Evolutionary conservation across 2,329 filamentous ascomycete genomes (phyloP), one percentile per base, ranked within the genome.

Genomic region (Exophiala phaeomuriformis): DNA sequence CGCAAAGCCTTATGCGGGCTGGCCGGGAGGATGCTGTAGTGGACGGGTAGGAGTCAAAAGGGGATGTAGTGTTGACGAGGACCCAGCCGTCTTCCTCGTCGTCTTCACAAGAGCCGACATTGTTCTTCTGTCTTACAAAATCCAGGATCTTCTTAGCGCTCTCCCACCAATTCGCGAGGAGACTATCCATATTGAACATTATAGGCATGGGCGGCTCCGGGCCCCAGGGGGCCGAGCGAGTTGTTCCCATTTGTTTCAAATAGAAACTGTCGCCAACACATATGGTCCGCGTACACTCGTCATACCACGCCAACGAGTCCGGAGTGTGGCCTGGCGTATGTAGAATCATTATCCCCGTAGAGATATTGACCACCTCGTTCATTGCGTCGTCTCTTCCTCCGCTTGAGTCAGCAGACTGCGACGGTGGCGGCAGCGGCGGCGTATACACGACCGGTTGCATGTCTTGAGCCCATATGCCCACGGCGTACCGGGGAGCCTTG

Each of bases 221-320:
- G 5, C 47, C 51, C 59, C 59, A 61, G 2, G 50, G 56, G 31
- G 55, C 55, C 4, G 29, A 33, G 31, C 46, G 47, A 9, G 60
- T 59, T 35, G 44, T 45, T 19, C 37, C 12, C 3, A 52, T 55
- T 31, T 61, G 54, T n/a, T 55, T 52, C 28, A 58, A 49, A 36
- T 63, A 61, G 53, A 63, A 60, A 37, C 55, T 63, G 33, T 63
- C 61, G 1, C 61, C 61, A 6, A 63, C 57, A 30, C 47, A 63
- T 2, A 63, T 9, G 3, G 53, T 46, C 27, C 48, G 45, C 5
- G 56, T 43, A 6, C 58, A 51, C 6, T 51, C 41, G 40, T 63
- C 57, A 46, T 63, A 63, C 57, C 59, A 61, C 6, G 57, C 56
- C n/a, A 63, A 48, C 9, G 59, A 61, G 51, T 63, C 61, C 5